Evolutionary conservation across 768 basidiomycete species (phyloP).

Genomic region (Infundibulicybe gibba): DNA sequence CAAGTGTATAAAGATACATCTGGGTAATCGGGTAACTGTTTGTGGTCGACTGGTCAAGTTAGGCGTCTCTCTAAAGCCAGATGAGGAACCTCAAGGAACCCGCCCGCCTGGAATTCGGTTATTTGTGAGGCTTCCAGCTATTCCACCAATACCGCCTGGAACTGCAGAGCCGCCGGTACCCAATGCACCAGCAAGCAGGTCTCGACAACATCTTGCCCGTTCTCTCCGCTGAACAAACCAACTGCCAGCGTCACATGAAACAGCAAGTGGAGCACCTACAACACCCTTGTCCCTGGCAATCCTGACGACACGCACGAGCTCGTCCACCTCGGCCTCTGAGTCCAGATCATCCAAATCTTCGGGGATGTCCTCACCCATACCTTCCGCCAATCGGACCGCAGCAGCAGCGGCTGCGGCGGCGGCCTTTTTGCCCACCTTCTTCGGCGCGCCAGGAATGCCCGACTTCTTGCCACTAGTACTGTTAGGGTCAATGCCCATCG

Average conservation of each 20-base stretch:
- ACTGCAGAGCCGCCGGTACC: slow-evolving; percentile 32
- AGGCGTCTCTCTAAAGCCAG: no score
- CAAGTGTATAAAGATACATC: no score
- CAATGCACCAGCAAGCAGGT: slow-evolving; percentile 54
- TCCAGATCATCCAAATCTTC: slow-evolving; percentile 80
- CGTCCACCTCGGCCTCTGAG: slow-evolving; percentile 83
- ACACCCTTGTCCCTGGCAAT: slow-evolving; percentile 53
- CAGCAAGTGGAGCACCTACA: slow-evolving; percentile 64
- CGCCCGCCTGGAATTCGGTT: slow-evolving; percentile 22
- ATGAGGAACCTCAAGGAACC: no score
- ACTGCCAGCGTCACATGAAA: slow-evolving; percentile 70
- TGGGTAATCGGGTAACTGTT: no score
- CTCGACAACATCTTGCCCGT: slow-evolving; percentile 55
- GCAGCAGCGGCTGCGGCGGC: slow-evolving; percentile 48
- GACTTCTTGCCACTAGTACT: slow-evolving; percentile 38
- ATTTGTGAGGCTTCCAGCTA: slow-evolving; percentile 19
- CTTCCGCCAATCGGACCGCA: slow-evolving; percentile 40
- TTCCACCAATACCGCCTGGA: slow-evolving; percentile 23
- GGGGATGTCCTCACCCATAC: slow-evolving; percentile 50
- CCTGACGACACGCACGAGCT: slow-evolving; percentile 60
- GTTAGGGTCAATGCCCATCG: slow-evolving; percentile 49
- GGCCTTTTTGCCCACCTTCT: slow-evolving; percentile 66
- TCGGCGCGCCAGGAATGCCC: slow-evolving; percentile 33
- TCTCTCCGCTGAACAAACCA: slow-evolving; percentile 81
- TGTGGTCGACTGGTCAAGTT: no score